Evolutionary conservation across 225 moss, liverwort and hornwort genomes (phyloP).

Genomic region (Ulota crispa): DNA sequence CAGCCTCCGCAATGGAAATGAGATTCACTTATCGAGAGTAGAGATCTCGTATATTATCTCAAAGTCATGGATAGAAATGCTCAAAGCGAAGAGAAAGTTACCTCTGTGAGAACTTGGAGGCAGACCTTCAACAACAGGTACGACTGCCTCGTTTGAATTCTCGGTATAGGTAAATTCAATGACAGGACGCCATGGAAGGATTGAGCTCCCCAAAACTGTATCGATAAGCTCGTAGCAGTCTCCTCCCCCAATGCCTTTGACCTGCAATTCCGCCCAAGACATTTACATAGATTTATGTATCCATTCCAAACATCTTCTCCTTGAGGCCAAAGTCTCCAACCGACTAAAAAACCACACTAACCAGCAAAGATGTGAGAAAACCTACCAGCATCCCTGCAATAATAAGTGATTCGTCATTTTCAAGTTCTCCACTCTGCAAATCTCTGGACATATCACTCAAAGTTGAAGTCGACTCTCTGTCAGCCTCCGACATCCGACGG

Average conservation of each 20-base stretch:
- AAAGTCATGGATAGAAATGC: slow-evolving; percentile 6
- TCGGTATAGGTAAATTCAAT: slow-evolving; percentile 38
- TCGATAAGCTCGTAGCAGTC: slow-evolving; percentile 83
- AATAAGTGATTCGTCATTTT: slow-evolving; percentile 32
- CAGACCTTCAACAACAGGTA: slow-evolving; percentile 43
- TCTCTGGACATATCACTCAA: slow-evolving; percentile 34
- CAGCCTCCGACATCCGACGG: slow-evolving; percentile 31
- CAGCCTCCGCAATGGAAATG: slow-evolving; percentile 3
- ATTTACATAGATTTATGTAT: slow-evolving; percentile 5
- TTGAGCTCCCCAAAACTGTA: slow-evolving; percentile 57
- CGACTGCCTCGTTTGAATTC: slow-evolving; percentile 34
- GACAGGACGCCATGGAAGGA: slow-evolving; percentile 57
- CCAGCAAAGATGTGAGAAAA: slow-evolving; percentile 25
- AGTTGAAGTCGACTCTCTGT: slow-evolving; percentile 34
- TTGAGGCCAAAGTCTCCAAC: background rate
- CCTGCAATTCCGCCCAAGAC: slow-evolving; percentile 41
- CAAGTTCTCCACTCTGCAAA: slow-evolving; percentile 27
- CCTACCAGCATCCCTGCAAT: slow-evolving; percentile 59
- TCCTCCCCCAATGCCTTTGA: slow-evolving; percentile 45
- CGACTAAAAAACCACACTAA: slow-evolving; percentile 10
- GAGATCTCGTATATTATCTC: background rate
- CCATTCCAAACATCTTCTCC: background rate
- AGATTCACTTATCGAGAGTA: background rate
- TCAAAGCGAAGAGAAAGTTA: slow-evolving; percentile 15
- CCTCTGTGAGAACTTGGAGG: slow-evolving; percentile 50